Percentiles rank a stretch among this genome's conserved stretches.
Evolutionary conservation across 306 rosid genomes (phyloP).

Genomic region (Citrullus mucosospermus): DNA sequence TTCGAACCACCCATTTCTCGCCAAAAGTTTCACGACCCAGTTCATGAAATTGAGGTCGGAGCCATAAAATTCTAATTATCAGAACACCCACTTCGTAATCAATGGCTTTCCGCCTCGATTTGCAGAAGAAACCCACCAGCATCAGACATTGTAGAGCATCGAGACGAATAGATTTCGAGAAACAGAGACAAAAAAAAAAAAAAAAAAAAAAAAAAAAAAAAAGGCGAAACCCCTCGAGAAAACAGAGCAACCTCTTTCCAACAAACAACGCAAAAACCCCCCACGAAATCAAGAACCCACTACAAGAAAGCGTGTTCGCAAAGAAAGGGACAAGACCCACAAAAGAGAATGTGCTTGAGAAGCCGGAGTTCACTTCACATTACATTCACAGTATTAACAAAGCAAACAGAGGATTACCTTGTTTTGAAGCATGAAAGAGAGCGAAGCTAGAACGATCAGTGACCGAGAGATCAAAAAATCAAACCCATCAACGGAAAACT

Average conservation of each 20-base stretch:
- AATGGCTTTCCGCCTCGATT: not conserved
- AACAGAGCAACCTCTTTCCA: constrained; percentile 12
- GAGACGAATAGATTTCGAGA: not conserved
- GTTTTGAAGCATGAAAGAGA: constrained; percentile 13
- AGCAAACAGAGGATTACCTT: constrained; percentile 10
- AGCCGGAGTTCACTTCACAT: constrained; percentile 3
- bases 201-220: not conserved
- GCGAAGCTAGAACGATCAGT: constrained; percentile 14
- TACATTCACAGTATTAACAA: constrained; percentile 8
- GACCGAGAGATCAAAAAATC: constrained; percentile 23
- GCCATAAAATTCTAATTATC: not conserved
- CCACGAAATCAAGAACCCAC: not conserved
- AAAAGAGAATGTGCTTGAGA: constrained; percentile 13
- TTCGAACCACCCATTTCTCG: constrained; percentile 58
- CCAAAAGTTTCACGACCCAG: constrained; percentile 4
- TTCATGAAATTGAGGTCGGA: constrained; percentile 11
- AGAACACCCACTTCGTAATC: not conserved
- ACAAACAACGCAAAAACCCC: constrained; percentile 11
- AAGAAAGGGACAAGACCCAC: constrained; percentile 9
- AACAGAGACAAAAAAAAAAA: not conserved
- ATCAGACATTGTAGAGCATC: not conserved
- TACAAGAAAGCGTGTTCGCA: constrained; percentile 2
- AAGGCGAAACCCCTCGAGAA: constrained; percentile 8
- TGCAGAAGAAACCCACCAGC: not conserved
- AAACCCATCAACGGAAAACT: constrained; percentile 23